Percentiles rank a stretch among this genome's conserved stretches.
Evolutionary conservation across 306 rosid genomes (phyloP).

Genomic region (Arachis stenosperma): DNA sequence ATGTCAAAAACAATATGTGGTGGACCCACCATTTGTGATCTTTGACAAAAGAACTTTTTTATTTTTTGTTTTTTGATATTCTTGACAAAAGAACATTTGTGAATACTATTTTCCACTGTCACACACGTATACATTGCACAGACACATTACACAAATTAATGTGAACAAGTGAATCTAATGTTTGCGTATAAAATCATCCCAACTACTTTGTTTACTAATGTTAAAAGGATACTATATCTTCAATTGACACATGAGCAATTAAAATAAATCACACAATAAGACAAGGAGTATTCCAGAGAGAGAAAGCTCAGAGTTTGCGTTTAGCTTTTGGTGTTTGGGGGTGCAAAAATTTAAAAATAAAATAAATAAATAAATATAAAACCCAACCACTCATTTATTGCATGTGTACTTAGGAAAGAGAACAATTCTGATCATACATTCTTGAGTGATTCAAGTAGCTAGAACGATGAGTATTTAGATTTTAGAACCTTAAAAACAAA

Average conservation of each 20-base stretch:
- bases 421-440: constrained; percentile 28
- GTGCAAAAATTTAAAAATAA: too few relatives aligned
- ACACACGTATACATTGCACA: constrained; percentile 43
- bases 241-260: constrained; percentile 33
- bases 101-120: neutral
- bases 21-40: constrained; percentile 47
- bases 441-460: neutral
- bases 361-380: neutral
- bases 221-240: constrained; percentile 31
- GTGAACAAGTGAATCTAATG: constrained; percentile 44
- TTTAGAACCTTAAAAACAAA: neutral
- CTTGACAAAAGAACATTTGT: constrained; percentile 15
- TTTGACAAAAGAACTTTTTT: constrained; percentile 15
- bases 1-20: constrained; percentile 24
- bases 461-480: constrained; percentile 3
- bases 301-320: constrained; percentile 7
- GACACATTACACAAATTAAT: too few relatives aligned
- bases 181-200: constrained; percentile 51
- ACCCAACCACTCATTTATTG: constrained; percentile 33
- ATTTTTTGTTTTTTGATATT: too few relatives aligned
- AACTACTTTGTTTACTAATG: constrained; percentile 41
- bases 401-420: constrained; percentile 32
- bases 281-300: constrained; percentile 16
- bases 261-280: constrained; percentile 5
- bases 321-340: constrained; percentile 3